Evolutionary conservation across 345 rosid genomes (phyloP).

Genomic region (Syzygium grande): DNA sequence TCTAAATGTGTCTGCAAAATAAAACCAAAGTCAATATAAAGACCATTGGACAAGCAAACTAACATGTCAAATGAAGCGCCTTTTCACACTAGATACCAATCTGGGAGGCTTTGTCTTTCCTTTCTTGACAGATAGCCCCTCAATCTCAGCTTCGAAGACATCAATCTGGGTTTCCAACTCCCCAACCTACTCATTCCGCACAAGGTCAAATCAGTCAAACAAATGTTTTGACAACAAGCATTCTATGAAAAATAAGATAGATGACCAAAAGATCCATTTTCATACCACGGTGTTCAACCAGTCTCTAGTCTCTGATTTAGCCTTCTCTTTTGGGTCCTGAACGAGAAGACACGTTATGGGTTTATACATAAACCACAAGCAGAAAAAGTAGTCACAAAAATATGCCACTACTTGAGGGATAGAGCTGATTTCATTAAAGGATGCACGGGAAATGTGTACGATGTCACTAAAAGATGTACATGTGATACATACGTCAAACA

Average conservation of each 20-base stretch:
- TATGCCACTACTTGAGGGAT: not conserved
- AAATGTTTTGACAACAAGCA: not conserved
- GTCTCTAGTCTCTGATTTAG: constrained; percentile 96
- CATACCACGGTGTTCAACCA: constrained; percentile 97
- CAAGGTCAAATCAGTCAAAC: constrained; percentile 1
- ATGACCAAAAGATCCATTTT: not conserved
- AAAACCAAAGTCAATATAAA: not conserved
- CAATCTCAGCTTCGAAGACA: constrained; percentile 92
- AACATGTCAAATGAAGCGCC: not conserved
- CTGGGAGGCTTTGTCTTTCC: constrained; percentile 96
- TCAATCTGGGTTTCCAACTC: constrained; percentile 97
- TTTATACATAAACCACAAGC: not conserved
- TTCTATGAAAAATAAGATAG: not conserved
- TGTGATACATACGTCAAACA: not conserved
- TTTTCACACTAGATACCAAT: constrained; percentile 46
- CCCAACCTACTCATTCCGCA: constrained; percentile 45
- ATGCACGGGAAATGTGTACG: not conserved
- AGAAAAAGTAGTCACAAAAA: not conserved
- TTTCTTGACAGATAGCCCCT: constrained; percentile 97
- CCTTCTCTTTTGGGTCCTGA: constrained; percentile 99
- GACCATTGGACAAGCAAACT: not conserved
- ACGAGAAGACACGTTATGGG: not conserved
- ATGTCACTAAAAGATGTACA: not conserved
- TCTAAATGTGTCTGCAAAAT: constrained; percentile 74
- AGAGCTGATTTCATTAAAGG: not conserved